These are phyloP conservation scores for Candida fluviatilis DNA, from an alignment of 805 yeast genomes.

Conservation along the genomic window DNA sequence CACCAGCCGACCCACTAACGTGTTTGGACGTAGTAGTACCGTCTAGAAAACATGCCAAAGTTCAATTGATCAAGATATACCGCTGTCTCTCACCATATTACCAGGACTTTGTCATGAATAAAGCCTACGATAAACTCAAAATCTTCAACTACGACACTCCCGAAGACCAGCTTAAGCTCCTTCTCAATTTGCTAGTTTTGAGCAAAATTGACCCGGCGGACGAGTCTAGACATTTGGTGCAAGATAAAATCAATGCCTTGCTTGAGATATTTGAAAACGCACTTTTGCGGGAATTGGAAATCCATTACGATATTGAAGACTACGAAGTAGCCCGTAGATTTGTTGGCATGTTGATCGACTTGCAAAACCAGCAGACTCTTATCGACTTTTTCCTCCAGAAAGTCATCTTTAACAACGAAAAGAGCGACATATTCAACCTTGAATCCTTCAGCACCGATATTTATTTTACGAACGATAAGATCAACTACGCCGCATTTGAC, in stretches of 20 bases:
- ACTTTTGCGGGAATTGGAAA: constrained; percentile 62
- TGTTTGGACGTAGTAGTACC: constrained; percentile 28
- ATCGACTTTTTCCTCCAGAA: constrained; percentile 43
- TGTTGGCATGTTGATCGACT: constrained; percentile 30
- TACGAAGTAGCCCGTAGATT: constrained; percentile 33
- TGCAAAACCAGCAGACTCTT: constrained; percentile 39
- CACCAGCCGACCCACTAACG: constrained; percentile 23
- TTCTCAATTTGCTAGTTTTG: constrained; percentile 38
- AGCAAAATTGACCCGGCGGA: constrained; percentile 30
- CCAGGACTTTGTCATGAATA: constrained; percentile 39
- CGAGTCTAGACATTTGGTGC: constrained; percentile 24
- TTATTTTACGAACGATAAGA: constrained; percentile 15
- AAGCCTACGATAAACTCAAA: constrained; percentile 37
- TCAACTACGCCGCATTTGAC: constrained; percentile 16
- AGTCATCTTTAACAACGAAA: constrained; percentile 36
- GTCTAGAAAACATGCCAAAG: constrained; percentile 28
- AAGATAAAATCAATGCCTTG: constrained; percentile 47
- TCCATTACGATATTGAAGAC: constrained; percentile 47
- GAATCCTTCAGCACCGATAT: constrained; percentile 21
- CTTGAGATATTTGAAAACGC: constrained; percentile 72
- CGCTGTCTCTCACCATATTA: constrained; percentile 40
- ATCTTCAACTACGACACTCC: constrained; percentile 49
- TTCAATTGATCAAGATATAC: constrained; percentile 36
- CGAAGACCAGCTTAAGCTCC: constrained; percentile 46
- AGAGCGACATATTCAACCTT: constrained; percentile 23